A percentile compares a stretch with the other conserved stretches of the same genome.
Evolutionary conservation across 2,329 filamentous ascomycete species (phyloP).

Genomic region (Fusarium irregulare): DNA sequence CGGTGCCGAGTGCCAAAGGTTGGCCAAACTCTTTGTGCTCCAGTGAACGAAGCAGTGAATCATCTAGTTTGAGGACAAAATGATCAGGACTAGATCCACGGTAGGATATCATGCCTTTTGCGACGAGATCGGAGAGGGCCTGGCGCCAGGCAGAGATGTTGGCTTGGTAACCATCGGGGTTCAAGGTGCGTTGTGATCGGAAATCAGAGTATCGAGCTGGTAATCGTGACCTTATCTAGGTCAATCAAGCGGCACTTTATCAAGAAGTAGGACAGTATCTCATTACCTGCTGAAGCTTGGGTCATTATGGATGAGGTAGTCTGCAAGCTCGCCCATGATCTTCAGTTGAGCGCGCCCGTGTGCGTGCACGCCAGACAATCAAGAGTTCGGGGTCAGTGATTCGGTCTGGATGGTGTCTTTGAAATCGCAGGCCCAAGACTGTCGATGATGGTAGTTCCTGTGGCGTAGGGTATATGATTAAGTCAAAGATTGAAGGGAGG

Average conservation of each 20-base stretch:
- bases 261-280: neutral
- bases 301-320: conserved; percentile 71
- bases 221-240: conserved; percentile 72
- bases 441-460: neutral
- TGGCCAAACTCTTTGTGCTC: conserved; percentile 82
- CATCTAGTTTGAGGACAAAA: conserved; percentile 66
- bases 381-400: neutral
- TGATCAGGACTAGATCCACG: conserved; percentile 57
- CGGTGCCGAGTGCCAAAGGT: conserved; percentile 82
- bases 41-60: conserved; percentile 75
- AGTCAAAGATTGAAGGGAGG: conserved; percentile 2
- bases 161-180: conserved; percentile 85
- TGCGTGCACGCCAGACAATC: neutral
- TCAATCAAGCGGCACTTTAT: neutral
- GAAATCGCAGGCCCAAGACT: neutral
- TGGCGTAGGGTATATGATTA: neutral
- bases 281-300: conserved; percentile 68
- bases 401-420: neutral
- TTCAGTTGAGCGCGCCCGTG: neutral
- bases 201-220: conserved; percentile 93
- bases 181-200: conserved; percentile 75
- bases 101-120: conserved; percentile 66
- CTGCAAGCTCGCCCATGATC: conserved; percentile 74
- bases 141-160: conserved; percentile 84
- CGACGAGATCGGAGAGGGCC: conserved; percentile 75